Percentiles rank a stretch among this genome's conserved stretches.
Conservation (phyloP, 441 rosid species). For the Jatropha multifida region DNA sequence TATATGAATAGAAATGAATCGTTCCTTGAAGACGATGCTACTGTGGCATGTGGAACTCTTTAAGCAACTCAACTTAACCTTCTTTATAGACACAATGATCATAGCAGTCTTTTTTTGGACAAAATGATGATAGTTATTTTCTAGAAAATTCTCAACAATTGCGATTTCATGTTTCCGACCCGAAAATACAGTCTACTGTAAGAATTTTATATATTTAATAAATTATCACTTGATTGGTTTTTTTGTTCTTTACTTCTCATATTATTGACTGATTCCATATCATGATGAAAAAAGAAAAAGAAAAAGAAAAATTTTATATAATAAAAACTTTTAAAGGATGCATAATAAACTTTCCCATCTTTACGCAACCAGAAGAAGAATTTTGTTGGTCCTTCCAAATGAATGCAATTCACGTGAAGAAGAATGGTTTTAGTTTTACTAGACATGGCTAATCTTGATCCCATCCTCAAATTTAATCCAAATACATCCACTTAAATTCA, state of each 20-base stretch:
- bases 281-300: too few species aligned
- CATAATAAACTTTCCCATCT: background rate
- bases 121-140: background rate
- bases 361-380: background rate
- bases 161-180: too few species aligned
- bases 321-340: background rate
- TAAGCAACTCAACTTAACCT: background rate
- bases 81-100: constrained; percentile 14
- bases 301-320: background rate
- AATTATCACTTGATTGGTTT: too few species aligned
- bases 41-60: background rate
- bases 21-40: background rate
- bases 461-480: too few species aligned
- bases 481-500: too few species aligned
- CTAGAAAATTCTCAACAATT: background rate
- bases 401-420: background rate
- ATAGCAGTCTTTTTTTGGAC: background rate
- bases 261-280: too few species aligned
- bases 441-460: too few species aligned
- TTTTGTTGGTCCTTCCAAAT: background rate
- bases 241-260: too few species aligned
- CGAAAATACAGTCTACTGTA: too few species aligned
- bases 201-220: too few species aligned
- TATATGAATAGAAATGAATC: background rate
- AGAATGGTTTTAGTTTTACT: background rate